A percentile compares a stretch with the other conserved stretches of the same genome.
These are phyloP conservation scores for Quambalaria eucalypti DNA, from an alignment of 1,284 basidiomycete genomes.

Conservation along the genomic window DNA sequence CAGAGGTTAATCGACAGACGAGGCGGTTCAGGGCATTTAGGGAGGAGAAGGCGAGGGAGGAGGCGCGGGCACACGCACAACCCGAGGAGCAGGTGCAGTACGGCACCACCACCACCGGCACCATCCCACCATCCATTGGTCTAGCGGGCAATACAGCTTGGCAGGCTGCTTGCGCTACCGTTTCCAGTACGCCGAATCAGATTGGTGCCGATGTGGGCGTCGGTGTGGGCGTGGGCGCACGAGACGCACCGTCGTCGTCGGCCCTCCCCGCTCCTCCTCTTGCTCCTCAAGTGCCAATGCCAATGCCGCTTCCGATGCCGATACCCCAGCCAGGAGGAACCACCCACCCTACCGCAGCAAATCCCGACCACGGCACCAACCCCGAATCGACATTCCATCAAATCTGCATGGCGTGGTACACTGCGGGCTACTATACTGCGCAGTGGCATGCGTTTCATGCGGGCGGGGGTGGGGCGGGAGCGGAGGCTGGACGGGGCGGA, in stretches of 20 bases:
- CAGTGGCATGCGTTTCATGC: no score
- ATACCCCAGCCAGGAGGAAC: background rate
- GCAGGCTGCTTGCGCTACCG: slow-evolving; percentile 6
- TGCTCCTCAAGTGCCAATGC: background rate
- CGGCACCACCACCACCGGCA: background rate
- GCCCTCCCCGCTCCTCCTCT: background rate
- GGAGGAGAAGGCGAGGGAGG: slow-evolving; percentile 1
- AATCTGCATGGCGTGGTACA: slow-evolving; percentile 10
- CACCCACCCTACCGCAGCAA: background rate
- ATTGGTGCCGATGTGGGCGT: background rate
- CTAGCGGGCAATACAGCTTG: slow-evolving; percentile 3
- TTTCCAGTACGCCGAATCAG: slow-evolving; percentile 4
- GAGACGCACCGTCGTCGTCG: background rate
- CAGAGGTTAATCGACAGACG: background rate
- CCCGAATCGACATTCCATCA: slow-evolving; percentile 4
- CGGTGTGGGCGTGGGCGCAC: background rate
- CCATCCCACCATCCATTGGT: slow-evolving; percentile 2
- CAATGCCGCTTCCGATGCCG: background rate
- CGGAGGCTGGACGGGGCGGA: no score
- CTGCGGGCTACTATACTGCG: slow-evolving; percentile 11
- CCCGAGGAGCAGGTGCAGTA: background rate
- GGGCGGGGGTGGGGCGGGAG: no score
- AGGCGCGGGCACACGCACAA: background rate
- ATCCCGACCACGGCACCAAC: background rate
- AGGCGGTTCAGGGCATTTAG: background rate